phyloP scores from a whole-genome alignment of 1,284 basidiomycete species.

The Polyporus tsugae region DNA sequence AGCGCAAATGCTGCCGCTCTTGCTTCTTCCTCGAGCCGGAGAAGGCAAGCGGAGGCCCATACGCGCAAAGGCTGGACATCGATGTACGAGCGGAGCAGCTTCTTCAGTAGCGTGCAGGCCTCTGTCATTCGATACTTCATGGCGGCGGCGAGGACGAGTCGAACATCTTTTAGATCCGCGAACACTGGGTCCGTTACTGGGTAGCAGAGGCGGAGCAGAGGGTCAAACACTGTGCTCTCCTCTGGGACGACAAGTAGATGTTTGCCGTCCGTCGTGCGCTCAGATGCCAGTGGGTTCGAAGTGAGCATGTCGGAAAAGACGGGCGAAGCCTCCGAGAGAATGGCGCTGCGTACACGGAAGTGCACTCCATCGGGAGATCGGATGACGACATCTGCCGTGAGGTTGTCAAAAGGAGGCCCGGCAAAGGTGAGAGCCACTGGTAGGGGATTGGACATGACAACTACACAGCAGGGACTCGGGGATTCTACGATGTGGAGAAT shows the following conservation, averaged over 20 bases:
- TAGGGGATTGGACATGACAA: constrained; percentile 2
- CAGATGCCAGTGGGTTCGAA: background rate
- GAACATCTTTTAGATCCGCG: constrained; percentile 17
- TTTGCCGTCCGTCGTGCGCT: constrained; percentile 4
- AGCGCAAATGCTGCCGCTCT: constrained; percentile 10
- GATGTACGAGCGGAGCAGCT: constrained; percentile 4
- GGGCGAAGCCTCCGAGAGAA: constrained; percentile 33
- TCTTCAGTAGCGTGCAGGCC: constrained; percentile 16
- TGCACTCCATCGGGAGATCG: constrained; percentile 33
- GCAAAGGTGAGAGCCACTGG: constrained; percentile 5
- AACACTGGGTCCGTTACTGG: constrained; percentile 28
- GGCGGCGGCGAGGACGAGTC: constrained; percentile 19
- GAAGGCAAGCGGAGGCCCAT: constrained; percentile 20
- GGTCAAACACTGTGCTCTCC: constrained; percentile 25
- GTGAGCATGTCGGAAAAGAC: constrained; percentile 49
- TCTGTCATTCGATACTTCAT: constrained; percentile 29
- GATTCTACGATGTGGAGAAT: background rate
- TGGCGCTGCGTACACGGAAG: constrained; percentile 26
- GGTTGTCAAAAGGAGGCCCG: constrained; percentile 14
- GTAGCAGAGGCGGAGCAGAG: constrained; percentile 36
- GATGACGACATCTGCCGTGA: constrained; percentile 39
- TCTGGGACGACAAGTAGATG: constrained; percentile 29
- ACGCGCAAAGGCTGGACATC: constrained; percentile 13
- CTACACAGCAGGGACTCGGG: background rate
- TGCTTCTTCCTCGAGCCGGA: constrained; percentile 16